These are phyloP conservation scores for Naganishia vishniacii DNA, from an alignment of 768 basidiomycete genomes.

Conservation along the genomic window DNA sequence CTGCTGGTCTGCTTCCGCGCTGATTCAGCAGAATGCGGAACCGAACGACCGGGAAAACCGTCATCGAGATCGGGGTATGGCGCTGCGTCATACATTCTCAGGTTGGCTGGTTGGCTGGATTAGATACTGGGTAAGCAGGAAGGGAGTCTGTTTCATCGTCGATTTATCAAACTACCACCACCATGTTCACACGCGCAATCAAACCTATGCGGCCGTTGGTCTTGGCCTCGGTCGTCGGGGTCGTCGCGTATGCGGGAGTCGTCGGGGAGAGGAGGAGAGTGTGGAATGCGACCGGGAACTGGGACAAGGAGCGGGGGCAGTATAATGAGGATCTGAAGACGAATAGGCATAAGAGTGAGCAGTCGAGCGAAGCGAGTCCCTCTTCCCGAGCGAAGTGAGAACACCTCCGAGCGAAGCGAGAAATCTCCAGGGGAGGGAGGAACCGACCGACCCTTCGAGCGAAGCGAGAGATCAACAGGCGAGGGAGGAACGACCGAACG, in stretches of 20 bases:
- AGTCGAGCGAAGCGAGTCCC: neutral
- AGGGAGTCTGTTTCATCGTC: neutral
- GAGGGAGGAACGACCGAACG: too few species aligned
- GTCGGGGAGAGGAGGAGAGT: conserved; percentile 16
- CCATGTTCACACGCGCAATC: conserved; percentile 16
- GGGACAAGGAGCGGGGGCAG: conserved; percentile 12
- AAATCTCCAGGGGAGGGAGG: neutral
- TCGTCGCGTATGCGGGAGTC: conserved; percentile 1
- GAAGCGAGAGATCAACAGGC: neutral
- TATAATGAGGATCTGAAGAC: conserved; percentile 30
- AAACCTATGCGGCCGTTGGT: conserved; percentile 1
- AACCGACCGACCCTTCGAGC: neutral
- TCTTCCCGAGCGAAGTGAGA: neutral
- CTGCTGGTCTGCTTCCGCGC: too few species aligned
- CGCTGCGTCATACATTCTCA: too few species aligned
- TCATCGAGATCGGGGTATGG: too few species aligned
- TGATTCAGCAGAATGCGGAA: too few species aligned
- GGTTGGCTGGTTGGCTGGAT: too few species aligned
- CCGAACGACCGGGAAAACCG: too few species aligned
- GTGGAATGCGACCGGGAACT: conserved; percentile 25
- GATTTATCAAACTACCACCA: neutral
- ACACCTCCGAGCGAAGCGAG: too few species aligned
- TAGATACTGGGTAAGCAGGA: too few species aligned
- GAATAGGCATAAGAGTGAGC: conserved; percentile 29
- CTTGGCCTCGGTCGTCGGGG: conserved; percentile 7